Percentiles rank a stretch among this genome's conserved stretches.
phyloP scores from a whole-genome alignment of 1,284 basidiomycete genomes.

The Ceratobasidium sp. region DNA sequence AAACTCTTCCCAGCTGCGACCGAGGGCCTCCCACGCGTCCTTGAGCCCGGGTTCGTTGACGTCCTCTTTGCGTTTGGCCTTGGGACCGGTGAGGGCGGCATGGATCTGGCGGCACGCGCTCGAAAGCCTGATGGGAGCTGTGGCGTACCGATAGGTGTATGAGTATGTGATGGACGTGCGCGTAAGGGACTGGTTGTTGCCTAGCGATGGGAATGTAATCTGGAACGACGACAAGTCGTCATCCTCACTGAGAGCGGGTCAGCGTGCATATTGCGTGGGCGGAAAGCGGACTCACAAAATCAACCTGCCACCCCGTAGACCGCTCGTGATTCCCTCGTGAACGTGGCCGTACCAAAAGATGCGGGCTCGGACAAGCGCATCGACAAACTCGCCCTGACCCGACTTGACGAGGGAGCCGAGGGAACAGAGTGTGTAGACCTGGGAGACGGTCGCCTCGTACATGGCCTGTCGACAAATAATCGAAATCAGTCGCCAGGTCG shows the following conservation, averaged over 20 bases:
- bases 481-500: slow-evolving; percentile 14
- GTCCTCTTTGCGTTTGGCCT: slow-evolving; percentile 70
- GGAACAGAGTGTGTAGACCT: slow-evolving; percentile 79
- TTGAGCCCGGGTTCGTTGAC: slow-evolving; percentile 74
- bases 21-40: slow-evolving; percentile 84
- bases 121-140: slow-evolving; percentile 77
- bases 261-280: slow-evolving; percentile 31
- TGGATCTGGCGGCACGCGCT: slow-evolving; percentile 82
- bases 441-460: slow-evolving; percentile 72
- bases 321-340: slow-evolving; percentile 82
- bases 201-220: slow-evolving; percentile 65
- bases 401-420: slow-evolving; percentile 62
- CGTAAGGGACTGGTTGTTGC: slow-evolving; percentile 54
- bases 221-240: slow-evolving; percentile 80
- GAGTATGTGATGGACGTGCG: slow-evolving; percentile 57
- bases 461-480: slow-evolving; percentile 60
- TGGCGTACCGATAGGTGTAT: slow-evolving; percentile 62
- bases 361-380: slow-evolving; percentile 75
- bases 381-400: slow-evolving; percentile 69
- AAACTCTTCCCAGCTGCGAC: slow-evolving; percentile 84
- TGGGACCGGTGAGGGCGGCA: slow-evolving; percentile 76
- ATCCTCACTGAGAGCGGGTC: slow-evolving; percentile 62
- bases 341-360: slow-evolving; percentile 89
- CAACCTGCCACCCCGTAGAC: slow-evolving; percentile 81
- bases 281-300: slow-evolving; percentile 67